Evolutionary conservation across 495 filamentous ascomycete species (phyloP), one percentile per base, ranked within the genome.

Genomic region (Penicillium longicatenatum): DNA sequence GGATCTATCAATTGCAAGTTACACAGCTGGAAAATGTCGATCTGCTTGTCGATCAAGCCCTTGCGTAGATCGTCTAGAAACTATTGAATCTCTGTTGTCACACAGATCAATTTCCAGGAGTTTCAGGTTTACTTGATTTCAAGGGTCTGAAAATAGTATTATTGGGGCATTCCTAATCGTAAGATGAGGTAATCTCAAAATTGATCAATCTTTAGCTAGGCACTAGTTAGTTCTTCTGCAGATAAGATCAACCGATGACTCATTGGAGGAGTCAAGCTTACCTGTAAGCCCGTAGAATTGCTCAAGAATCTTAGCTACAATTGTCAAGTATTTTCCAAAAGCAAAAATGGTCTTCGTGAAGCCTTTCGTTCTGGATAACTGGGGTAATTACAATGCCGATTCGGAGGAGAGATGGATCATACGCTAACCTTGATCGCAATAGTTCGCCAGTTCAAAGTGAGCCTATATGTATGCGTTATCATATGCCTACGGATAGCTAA

Each of bases 401-500:
- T 33, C 16, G 19, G 19, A 30, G 7, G 24, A 47, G 11, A 30
- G 41, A 39, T 4, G 16, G 14, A 16, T 7, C 12, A 6, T n/a
- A 8, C 19, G 16, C 45, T 50, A 14, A 30, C 45, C 51, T 20
- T 31, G n/a, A 19, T 11, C 17, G 17, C 3, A 1, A 39, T 29
- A 60, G 58, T 60, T 24, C 58, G 58, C 46, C 24, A 51, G 46
- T 60, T 51, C 20, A 55, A 55, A 41, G 58, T 60, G 55, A 20
- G 45, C 17, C 17, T 12, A 44, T 17, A 4, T 3, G 4, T 21
- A 19, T 22, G 26, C n/a, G 11, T 35, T 44, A 31, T 9, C 6
- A 20, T 20, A 20, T 6, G 3, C 9, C n/a, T 11, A n/a, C n/a
- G n/a, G n/a, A n/a, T 31, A 1, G 22, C 35, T 44, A 14, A 10